phyloP scores from a whole-genome alignment of 2,329 filamentous ascomycete genomes.

The Diplodia mutila region DNA sequence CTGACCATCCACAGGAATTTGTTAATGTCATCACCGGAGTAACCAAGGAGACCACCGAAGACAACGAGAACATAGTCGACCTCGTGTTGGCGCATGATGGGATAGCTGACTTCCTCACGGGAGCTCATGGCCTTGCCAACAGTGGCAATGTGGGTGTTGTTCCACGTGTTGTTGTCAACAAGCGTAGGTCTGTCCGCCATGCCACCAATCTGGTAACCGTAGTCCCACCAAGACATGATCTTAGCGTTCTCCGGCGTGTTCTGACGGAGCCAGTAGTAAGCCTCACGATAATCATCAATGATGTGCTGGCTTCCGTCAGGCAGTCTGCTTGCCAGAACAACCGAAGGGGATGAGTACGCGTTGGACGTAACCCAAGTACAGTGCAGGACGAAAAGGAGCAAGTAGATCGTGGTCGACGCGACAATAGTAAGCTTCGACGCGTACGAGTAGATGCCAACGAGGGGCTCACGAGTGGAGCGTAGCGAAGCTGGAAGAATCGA shows the following conservation, averaged over 20 bases:
- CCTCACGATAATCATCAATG: constrained; percentile 98
- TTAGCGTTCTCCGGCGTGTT: constrained; percentile 95
- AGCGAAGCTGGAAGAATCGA: constrained; percentile 59
- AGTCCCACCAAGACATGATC: constrained; percentile 99
- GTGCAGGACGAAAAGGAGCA: constrained; percentile 92
- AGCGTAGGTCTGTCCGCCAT: constrained; percentile 98
- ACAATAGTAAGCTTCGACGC: constrained; percentile 81
- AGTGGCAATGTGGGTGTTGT: constrained; percentile 99
- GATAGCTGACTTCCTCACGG: constrained; percentile 95
- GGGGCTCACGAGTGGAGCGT: constrained; percentile 70
- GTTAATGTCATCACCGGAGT: constrained; percentile 98
- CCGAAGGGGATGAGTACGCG: constrained; percentile 96
- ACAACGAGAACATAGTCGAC: constrained; percentile 98
- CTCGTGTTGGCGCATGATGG: constrained; percentile 97
- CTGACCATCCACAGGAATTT: constrained; percentile 99
- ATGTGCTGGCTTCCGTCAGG: constrained; percentile 97
- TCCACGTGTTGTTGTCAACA: constrained; percentile 99
- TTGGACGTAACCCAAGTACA: constrained; percentile 99
- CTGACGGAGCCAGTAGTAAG: constrained; percentile 98
- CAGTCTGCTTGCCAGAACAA: constrained; percentile 88
- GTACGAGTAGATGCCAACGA: constrained; percentile 81
- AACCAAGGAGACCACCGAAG: constrained; percentile 92
- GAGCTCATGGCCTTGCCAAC: constrained; percentile 99
- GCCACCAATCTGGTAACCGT: constrained; percentile 98
- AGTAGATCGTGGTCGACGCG: constrained; percentile 72